Percentiles rank a stretch among this genome's conserved stretches.
phyloP scores from a whole-genome alignment of 2,329 filamentous ascomycete species.

The Diaporthe caulivora region DNA sequence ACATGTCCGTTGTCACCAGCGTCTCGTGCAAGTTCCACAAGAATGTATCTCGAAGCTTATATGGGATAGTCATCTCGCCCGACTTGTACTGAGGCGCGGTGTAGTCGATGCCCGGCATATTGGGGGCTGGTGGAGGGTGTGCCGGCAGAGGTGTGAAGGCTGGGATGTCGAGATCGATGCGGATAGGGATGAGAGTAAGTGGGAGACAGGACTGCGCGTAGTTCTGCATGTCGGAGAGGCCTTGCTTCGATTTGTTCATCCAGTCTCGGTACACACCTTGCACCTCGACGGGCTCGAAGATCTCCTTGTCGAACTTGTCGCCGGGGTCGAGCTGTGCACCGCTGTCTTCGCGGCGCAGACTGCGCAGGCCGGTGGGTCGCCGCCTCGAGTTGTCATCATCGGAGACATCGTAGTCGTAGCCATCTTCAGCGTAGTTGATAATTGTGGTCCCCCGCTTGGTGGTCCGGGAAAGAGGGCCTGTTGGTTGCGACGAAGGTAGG shows the following conservation, averaged over 20 bases:
- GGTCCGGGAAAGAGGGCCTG: constrained; percentile 80
- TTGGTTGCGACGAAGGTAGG: constrained; percentile 75
- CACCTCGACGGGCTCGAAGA: constrained; percentile 80
- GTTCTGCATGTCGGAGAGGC: constrained; percentile 70
- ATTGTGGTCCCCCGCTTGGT: constrained; percentile 97
- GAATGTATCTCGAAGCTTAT: constrained; percentile 93
- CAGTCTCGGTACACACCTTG: constrained; percentile 96
- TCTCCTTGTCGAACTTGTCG: constrained; percentile 88
- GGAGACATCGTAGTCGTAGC: constrained; percentile 83
- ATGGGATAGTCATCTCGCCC: constrained; percentile 84
- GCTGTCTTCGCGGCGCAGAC: constrained; percentile 81
- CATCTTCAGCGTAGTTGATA: constrained; percentile 98
- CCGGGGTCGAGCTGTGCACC: constrained; percentile 72
- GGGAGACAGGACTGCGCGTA: constrained; percentile 81
- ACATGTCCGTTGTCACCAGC: constrained; percentile 93
- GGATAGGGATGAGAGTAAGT: constrained; percentile 92
- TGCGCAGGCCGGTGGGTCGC: constrained; percentile 86
- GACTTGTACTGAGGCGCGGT: constrained; percentile 82
- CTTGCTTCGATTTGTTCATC: constrained; percentile 80
- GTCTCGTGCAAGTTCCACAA: constrained; percentile 98
- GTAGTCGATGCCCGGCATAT: constrained; percentile 73
- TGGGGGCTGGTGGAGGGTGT: constrained; percentile 68
- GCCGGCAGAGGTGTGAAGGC: constrained; percentile 77
- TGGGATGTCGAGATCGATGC: constrained; percentile 93
- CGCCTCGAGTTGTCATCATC: constrained; percentile 83